These are phyloP conservation scores for Agrocybe praecox DNA, from an alignment of 768 basidiomycete species.

Conservation along the genomic window DNA sequence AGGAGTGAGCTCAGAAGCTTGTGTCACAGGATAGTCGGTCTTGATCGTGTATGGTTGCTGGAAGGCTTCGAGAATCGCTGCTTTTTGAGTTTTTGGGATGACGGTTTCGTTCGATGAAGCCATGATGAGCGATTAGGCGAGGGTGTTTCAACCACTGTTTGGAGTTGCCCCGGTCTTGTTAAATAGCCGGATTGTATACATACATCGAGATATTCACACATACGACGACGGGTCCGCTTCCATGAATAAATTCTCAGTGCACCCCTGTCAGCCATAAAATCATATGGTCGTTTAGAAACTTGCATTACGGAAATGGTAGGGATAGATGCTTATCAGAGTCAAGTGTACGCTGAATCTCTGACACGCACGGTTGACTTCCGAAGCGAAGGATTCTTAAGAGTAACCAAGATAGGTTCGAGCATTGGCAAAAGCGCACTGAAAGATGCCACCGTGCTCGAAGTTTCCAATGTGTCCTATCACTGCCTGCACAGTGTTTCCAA, in stretches of 20 bases:
- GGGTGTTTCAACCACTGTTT: not conserved
- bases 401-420: not conserved
- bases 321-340: too few relatives aligned
- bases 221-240: not conserved
- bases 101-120: not conserved
- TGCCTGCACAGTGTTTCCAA: not conserved
- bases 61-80: constrained; percentile 35
- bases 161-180: not conserved
- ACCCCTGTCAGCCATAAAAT: not conserved
- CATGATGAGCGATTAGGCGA: not conserved
- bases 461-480: not conserved
- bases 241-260: not conserved
- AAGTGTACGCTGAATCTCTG: too few relatives aligned
- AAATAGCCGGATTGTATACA: not conserved
- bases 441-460: not conserved
- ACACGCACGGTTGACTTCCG: too few relatives aligned
- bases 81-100: constrained; percentile 38
- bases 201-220: not conserved
- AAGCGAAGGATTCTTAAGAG: not conserved
- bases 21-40: constrained; percentile 55
- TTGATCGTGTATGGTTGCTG: constrained; percentile 31
- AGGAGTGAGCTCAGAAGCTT: constrained; percentile 55
- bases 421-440: not conserved
- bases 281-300: too few relatives aligned
- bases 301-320: too few relatives aligned